A percentile compares a stretch with the other conserved stretches of the same genome.
phyloP scores from a whole-genome alignment of 73 alveolate genomes.

The Tetrahymena borealis region DNA sequence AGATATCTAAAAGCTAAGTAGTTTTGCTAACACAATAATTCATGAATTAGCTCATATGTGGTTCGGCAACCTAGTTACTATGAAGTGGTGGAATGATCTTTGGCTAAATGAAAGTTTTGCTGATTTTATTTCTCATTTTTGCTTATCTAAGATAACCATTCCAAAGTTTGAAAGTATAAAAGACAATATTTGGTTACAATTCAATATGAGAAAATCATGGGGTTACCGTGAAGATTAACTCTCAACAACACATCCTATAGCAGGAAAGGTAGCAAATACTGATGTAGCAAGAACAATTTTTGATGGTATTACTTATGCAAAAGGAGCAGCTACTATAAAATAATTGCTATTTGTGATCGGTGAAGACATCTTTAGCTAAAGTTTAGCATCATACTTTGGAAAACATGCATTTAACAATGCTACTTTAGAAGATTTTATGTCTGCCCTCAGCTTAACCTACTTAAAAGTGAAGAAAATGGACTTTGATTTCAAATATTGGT shows the following conservation, averaged over 20 bases:
- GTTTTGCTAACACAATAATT: conserved; percentile 51
- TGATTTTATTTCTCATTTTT: conserved; percentile 79
- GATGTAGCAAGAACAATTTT: conserved; percentile 82
- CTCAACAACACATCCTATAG: conserved; percentile 90
- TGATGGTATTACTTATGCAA: conserved; percentile 91
- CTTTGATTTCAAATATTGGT: background rate
- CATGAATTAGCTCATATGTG: conserved; percentile 88
- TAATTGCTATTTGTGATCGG: conserved; percentile 79
- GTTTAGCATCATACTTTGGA: conserved; percentile 67
- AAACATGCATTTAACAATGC: conserved; percentile 77
- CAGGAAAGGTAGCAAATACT: conserved; percentile 72
- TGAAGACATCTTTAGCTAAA: conserved; percentile 70
- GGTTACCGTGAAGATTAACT: conserved; percentile 85
- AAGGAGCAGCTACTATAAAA: conserved; percentile 85
- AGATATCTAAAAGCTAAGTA: background rate
- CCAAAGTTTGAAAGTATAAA: conserved; percentile 55
- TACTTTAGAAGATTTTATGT: conserved; percentile 72
- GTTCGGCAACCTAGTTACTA: conserved; percentile 93
- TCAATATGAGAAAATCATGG: conserved; percentile 74
- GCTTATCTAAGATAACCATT: conserved; percentile 48
- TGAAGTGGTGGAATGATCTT: conserved; percentile 99
- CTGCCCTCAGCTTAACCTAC: background rate
- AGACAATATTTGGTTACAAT: conserved; percentile 55
- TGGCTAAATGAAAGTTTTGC: conserved; percentile 98
- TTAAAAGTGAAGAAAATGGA: background rate